These are phyloP conservation scores for Geranomyces variabilis DNA, from an alignment of 192 early-diverging fungal species.

Conservation along the genomic window DNA sequence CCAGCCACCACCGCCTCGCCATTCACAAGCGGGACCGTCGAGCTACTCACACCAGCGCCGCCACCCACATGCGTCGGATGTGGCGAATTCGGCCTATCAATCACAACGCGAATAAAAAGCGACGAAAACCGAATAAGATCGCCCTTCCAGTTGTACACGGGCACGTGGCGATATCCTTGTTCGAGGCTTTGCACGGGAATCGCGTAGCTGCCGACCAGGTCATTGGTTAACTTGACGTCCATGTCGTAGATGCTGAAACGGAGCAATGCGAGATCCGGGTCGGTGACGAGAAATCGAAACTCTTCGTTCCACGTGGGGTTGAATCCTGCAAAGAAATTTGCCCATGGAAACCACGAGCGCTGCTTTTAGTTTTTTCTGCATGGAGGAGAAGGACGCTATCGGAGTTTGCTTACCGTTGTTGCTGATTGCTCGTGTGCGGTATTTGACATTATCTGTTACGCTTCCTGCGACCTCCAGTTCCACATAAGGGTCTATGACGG, in stretches of 20 bases:
- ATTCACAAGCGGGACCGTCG: no score
- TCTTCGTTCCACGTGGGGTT: constrained; percentile 57
- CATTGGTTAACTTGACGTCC: constrained; percentile 37
- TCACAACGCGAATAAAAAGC: constrained; percentile 47
- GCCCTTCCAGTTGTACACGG: constrained; percentile 63
- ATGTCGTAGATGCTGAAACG: constrained; percentile 46
- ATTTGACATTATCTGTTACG: constrained; percentile 45
- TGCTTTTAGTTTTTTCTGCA: neutral
- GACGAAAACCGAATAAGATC: constrained; percentile 68
- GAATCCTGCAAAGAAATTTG: constrained; percentile 53
- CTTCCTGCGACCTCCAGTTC: constrained; percentile 59
- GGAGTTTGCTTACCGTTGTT: constrained; percentile 51
- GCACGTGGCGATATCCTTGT: constrained; percentile 70
- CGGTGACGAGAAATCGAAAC: constrained; percentile 43
- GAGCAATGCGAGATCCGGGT: constrained; percentile 51
- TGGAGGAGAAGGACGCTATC: neutral
- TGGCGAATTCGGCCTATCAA: no score
- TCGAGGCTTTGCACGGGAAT: constrained; percentile 45
- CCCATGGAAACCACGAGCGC: no score
- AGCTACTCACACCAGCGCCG: no score
- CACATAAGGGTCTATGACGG: constrained; percentile 64
- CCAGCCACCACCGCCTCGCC: no score
- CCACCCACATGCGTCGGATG: no score
- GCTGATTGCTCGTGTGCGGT: constrained; percentile 54
- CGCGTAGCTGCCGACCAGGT: constrained; percentile 47